These are phyloP conservation scores for Bertia moriformis DNA, from an alignment of 2,329 filamentous ascomycete species.

Conservation along the genomic window DNA sequence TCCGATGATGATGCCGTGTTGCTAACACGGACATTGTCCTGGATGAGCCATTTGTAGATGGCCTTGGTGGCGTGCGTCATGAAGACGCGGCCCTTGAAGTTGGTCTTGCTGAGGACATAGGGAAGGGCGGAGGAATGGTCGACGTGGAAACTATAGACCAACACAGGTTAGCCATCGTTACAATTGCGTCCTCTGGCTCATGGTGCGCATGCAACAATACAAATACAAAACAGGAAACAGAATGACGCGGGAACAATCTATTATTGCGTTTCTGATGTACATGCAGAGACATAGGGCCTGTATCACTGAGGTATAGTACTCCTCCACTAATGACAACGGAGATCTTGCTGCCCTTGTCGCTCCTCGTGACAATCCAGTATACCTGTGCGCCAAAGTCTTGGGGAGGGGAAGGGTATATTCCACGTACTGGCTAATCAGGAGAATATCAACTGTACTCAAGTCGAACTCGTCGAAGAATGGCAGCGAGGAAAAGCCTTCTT, in stretches of 20 bases:
- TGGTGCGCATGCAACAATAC: not conserved
- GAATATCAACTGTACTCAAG: slow-evolving; percentile 87
- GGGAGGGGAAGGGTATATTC: not conserved
- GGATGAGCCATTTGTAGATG: slow-evolving; percentile 99
- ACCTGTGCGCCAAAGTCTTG: too few relatives aligned
- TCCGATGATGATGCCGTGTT: slow-evolving; percentile 37
- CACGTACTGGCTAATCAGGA: slow-evolving; percentile 98
- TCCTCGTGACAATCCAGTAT: too few relatives aligned
- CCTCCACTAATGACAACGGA: not conserved
- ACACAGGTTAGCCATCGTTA: slow-evolving; percentile 6
- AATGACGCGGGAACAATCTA: not conserved
- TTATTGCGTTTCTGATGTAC: not conserved
- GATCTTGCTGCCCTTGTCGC: too few relatives aligned
- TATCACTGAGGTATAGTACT: not conserved
- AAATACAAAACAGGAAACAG: not conserved
- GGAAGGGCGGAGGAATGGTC: slow-evolving; percentile 98
- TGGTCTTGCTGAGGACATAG: slow-evolving; percentile 94
- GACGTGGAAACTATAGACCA: slow-evolving; percentile 67
- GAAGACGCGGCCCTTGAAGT: slow-evolving; percentile 90
- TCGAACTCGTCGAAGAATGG: slow-evolving; percentile 99
- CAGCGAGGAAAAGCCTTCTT: slow-evolving; percentile 81
- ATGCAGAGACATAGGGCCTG: not conserved
- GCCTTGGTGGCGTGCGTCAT: slow-evolving; percentile 99
- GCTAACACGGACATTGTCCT: slow-evolving; percentile 85
- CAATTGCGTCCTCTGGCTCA: slow-evolving; percentile 3